phyloP scores from a whole-genome alignment of 2,329 filamentous ascomycete species.

The Diaporthe nobilis region DNA sequence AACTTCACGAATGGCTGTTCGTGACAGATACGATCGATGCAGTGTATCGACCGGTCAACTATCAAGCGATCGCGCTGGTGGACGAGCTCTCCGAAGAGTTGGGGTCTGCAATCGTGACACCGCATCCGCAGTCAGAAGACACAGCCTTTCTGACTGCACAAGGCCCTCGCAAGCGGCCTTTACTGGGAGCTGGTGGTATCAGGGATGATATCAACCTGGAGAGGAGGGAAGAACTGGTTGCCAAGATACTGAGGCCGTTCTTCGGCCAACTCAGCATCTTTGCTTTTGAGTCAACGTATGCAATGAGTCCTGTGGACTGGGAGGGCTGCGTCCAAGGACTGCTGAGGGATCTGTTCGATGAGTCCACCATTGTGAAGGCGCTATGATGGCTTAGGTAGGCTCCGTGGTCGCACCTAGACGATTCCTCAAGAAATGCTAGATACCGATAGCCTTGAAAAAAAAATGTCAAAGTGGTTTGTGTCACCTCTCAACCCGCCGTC shows the following conservation, averaged over 20 bases:
- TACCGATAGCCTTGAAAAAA: neutral
- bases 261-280: slow-evolving; percentile 93
- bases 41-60: slow-evolving; percentile 82
- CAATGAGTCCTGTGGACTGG: slow-evolving; percentile 79
- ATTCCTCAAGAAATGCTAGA: slow-evolving; percentile 9
- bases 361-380: slow-evolving; percentile 76
- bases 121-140: slow-evolving; percentile 53
- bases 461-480: neutral
- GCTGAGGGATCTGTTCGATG: slow-evolving; percentile 84
- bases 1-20: slow-evolving; percentile 98
- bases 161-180: slow-evolving; percentile 59
- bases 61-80: slow-evolving; percentile 81
- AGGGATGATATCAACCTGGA: slow-evolving; percentile 71
- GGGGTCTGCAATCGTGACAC: slow-evolving; percentile 59
- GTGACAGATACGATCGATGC: slow-evolving; percentile 97
- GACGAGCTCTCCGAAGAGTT: slow-evolving; percentile 88
- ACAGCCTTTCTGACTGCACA: slow-evolving; percentile 54
- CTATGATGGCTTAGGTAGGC: slow-evolving; percentile 53
- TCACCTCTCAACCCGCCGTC: neutral
- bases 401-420: neutral
- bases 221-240: slow-evolving; percentile 77
- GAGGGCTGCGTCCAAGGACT: slow-evolving; percentile 75
- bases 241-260: slow-evolving; percentile 86
- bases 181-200: slow-evolving; percentile 67
- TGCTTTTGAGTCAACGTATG: slow-evolving; percentile 93